Percentiles rank a stretch among this genome's conserved stretches.
These are phyloP conservation scores for Bretschneidera sinensis DNA, from an alignment of 345 rosid genomes.

Conservation along the genomic window DNA sequence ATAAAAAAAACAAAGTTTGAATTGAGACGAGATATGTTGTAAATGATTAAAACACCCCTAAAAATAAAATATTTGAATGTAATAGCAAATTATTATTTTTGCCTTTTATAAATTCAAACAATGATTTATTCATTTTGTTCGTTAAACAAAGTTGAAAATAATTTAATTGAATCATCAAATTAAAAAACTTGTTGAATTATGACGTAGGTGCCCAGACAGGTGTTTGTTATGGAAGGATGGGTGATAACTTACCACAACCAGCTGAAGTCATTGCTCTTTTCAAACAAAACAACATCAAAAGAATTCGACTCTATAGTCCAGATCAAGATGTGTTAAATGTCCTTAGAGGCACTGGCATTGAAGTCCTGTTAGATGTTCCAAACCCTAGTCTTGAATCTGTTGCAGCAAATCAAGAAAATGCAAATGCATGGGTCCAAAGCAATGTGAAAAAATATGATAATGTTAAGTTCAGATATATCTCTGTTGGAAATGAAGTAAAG, in stretches of 20 bases:
- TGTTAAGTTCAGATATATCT: constrained; percentile 49
- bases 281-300: constrained; percentile 21
- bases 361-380: constrained; percentile 45
- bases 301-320: constrained; percentile 30
- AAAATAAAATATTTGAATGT: no score
- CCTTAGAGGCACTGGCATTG: constrained; percentile 43
- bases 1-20: no score
- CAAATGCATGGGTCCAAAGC: constrained; percentile 40
- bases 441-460: constrained; percentile 32
- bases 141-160: no score
- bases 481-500: constrained; percentile 58
- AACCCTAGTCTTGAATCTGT: constrained; percentile 25
- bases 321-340: constrained; percentile 35
- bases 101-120: no score
- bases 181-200: neutral
- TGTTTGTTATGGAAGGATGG: constrained; percentile 29
- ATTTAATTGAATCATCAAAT: no score
- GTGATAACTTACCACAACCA: constrained; percentile 20
- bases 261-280: constrained; percentile 18
- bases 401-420: constrained; percentile 40
- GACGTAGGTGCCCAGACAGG: constrained; percentile 31
- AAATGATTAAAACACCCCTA: no score
- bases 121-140: no score
- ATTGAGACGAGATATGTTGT: no score
- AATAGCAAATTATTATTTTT: no score